phyloP scores from a whole-genome alignment of 2,329 filamentous ascomycete genomes.

The Neopestalotiopsis rosae region DNA sequence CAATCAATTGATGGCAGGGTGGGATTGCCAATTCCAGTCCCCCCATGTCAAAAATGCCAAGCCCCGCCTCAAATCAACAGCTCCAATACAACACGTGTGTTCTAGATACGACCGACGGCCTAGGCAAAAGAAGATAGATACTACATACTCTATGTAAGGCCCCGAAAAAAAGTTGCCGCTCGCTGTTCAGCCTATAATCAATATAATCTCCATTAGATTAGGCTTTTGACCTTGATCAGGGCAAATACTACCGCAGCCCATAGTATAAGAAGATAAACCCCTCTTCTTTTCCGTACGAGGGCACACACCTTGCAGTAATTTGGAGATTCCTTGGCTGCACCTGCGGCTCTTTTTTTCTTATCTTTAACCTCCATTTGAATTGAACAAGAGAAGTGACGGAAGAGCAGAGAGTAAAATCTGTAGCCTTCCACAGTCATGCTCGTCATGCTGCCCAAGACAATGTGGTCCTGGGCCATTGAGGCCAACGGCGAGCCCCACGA shows the following conservation, averaged over 20 bases:
- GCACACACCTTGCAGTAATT: too few species aligned
- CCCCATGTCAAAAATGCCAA: background rate
- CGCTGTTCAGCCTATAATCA: background rate
- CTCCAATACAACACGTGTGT: constrained; percentile 2
- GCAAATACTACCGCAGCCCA: background rate
- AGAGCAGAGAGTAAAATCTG: background rate
- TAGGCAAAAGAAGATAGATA: background rate
- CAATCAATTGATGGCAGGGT: background rate
- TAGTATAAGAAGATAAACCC: background rate
- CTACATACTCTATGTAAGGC: background rate
- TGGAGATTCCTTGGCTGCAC: background rate
- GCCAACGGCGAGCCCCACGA: constrained; percentile 15
- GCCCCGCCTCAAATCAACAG: constrained; percentile 8
- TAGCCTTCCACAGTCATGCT: background rate
- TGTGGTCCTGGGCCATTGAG: constrained; percentile 19
- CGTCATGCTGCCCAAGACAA: constrained; percentile 16
- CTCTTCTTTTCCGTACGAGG: background rate
- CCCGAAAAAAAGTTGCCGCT: too few species aligned
- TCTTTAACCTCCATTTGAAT: background rate
- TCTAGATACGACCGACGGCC: background rate
- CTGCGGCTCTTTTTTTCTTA: background rate
- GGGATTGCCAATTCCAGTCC: background rate
- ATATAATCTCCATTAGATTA: background rate
- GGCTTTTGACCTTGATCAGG: background rate
- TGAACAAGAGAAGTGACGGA: background rate